These are phyloP conservation scores for Leonotis leonurus DNA, from an alignment of 257 asterid genomes.

Conservation along the genomic window DNA sequence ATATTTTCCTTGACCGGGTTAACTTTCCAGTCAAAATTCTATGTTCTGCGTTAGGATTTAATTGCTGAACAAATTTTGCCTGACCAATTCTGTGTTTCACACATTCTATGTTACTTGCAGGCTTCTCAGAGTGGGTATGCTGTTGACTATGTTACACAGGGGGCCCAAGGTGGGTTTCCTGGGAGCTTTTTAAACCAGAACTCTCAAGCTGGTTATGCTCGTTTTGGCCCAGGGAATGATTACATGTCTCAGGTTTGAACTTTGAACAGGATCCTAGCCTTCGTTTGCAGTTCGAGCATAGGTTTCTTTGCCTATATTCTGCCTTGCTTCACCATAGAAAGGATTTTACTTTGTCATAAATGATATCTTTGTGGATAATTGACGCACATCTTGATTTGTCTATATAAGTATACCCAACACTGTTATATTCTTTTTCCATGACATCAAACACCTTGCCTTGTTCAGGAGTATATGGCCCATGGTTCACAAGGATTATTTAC, in stretches of 20 bases:
- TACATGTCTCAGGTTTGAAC: constrained; percentile 91
- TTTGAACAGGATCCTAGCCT: constrained; percentile 18
- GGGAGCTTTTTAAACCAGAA: constrained; percentile 79
- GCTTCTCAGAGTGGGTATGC: constrained; percentile 92
- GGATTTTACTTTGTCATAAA: not conserved
- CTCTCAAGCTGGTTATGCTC: constrained; percentile 88
- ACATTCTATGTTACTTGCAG: constrained; percentile 28
- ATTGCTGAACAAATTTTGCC: not conserved
- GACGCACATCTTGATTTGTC: no score
- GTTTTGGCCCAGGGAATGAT: constrained; percentile 81
- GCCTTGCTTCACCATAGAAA: not conserved
- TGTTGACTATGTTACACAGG: constrained; percentile 72
- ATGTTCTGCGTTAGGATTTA: not conserved
- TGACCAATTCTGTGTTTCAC: not conserved
- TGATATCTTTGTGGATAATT: not conserved
- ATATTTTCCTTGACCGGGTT: not conserved
- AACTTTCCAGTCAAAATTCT: not conserved
- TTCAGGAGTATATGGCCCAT: constrained; percentile 87
- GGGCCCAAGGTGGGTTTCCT: constrained; percentile 86
- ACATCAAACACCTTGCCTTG: constrained; percentile 6
- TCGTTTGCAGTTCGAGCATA: constrained; percentile 1
- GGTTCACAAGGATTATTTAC: constrained; percentile 92
- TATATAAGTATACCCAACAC: no score
- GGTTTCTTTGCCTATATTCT: not conserved
- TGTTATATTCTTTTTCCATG: no score